Conservation (phyloP, 345 rosid genomes). For the Eutrema yunnanense region DNA sequence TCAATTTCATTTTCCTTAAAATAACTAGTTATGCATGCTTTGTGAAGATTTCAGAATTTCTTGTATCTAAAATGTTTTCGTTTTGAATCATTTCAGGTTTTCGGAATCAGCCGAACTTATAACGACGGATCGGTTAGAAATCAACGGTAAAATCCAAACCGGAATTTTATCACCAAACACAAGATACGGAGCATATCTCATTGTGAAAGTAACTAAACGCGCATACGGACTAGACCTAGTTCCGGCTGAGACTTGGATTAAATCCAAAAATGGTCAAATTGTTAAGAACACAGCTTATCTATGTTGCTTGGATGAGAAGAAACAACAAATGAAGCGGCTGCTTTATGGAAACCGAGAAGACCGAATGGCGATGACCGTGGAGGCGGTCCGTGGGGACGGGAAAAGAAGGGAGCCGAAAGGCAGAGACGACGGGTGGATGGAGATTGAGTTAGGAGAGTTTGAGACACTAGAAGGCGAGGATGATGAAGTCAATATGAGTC, state of each 20-base stretch:
- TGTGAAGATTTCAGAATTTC: not conserved
- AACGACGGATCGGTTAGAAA: slow-evolving; percentile 43
- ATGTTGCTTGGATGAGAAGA: slow-evolving; percentile 29
- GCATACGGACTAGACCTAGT: slow-evolving; percentile 43
- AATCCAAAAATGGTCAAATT: slow-evolving; percentile 10
- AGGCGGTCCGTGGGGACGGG: not conserved
- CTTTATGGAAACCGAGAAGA: slow-evolving; percentile 20
- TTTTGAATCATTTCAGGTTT: slow-evolving; percentile 27
- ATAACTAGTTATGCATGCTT: not conserved
- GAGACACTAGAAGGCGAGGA: slow-evolving; percentile 23
- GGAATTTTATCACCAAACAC: slow-evolving; percentile 34
- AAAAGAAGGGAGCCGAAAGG: slow-evolving; percentile 5
- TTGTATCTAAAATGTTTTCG: not conserved
- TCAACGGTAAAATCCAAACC: slow-evolving; percentile 30
- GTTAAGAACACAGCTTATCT: slow-evolving; percentile 23
- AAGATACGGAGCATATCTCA: slow-evolving; percentile 38
- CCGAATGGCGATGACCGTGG: not conserved
- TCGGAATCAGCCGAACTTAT: slow-evolving; percentile 36
- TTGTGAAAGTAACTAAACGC: slow-evolving; percentile 29
- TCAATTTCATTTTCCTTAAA: not conserved
- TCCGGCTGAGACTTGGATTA: slow-evolving; percentile 36
- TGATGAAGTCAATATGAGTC: slow-evolving; percentile 29
- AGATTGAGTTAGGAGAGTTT: slow-evolving; percentile 46
- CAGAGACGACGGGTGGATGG: slow-evolving; percentile 44
- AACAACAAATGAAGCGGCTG: slow-evolving; percentile 25